Base-by-base conservation (phyloP, 177 flowering plant genomes). In the Vitis hybrid region DNA sequence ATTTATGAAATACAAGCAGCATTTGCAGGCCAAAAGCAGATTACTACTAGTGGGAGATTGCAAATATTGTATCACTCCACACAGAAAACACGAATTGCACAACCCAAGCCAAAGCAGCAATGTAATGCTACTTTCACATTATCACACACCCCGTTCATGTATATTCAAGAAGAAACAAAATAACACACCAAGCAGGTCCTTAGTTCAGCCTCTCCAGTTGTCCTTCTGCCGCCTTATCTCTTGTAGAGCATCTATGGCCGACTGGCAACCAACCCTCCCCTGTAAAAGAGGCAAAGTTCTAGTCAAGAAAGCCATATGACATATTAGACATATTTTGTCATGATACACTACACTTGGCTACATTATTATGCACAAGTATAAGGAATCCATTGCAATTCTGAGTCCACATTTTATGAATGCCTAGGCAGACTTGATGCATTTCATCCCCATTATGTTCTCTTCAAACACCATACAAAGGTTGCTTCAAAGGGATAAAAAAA, bases 171-270 rank as follows among this genome's bases (percentile, higher is more conserved):
- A 39, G 10, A 39, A 39, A 39, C 48, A 39, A 39, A 6, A 39
- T 39, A 39, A 6, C 48, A 39, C 48, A 7, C 2, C 86, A 85
- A 59, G 83, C 87, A 19, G 82, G 82, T 15, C 34, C 17, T 12
- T 54, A 48, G 14, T 74, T 86, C 79, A 91, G 50, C 94, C 93
- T 72, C 81, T 87, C 98, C 98, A 94, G 70, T 85, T 83, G 79
- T 94, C 97, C 82, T 94, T 94, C 66, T 65, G 75, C 68, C 63
- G 76, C 82, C 98, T 86, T 60, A 94, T 81, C 76, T 87, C 88
- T 66, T 75, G 51, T 2, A 94, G 74, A 3, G 95, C 86, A 70
- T 92, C 97, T 64, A 92, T 84, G 0, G 93, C 82, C 11, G 92
- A 80, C 30, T 76, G 21, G 78, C 81, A 82, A 49, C 93, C 93